Evolutionary conservation across 768 basidiomycete species (phyloP).

Genomic region (Suillus spraguei): DNA sequence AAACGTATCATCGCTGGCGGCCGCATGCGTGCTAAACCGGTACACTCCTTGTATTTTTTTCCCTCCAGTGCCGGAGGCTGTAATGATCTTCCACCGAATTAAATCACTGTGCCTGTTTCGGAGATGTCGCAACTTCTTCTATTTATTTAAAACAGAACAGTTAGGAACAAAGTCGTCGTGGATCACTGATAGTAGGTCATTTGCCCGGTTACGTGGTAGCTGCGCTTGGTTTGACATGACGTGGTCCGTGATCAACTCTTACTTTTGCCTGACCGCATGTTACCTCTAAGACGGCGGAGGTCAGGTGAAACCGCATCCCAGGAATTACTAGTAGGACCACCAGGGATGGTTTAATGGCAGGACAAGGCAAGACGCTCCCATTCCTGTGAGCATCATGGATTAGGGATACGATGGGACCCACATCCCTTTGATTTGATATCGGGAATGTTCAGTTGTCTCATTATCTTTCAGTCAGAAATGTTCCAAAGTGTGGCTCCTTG

Average conservation of each 20-base stretch:
- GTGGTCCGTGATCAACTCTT: neutral
- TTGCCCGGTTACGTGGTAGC: neutral
- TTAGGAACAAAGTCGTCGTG: neutral
- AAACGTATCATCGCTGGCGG: too few relatives aligned
- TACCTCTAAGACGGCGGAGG: neutral
- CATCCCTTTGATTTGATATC: neutral
- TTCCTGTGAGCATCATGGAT: neutral
- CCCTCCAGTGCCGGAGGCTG: neutral
- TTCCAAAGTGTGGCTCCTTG: neutral
- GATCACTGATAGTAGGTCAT: neutral
- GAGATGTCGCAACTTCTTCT: neutral
- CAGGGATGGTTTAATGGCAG: neutral
- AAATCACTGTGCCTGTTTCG: neutral
- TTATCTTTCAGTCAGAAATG: neutral
- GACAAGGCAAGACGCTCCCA: neutral
- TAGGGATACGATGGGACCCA: neutral
- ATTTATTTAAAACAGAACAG: neutral
- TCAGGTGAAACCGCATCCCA: neutral
- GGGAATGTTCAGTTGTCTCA: neutral
- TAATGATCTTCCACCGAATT: neutral
- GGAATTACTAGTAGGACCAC: neutral
- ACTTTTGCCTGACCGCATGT: neutral
- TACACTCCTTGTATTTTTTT: constrained; percentile 1
- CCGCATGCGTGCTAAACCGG: neutral
- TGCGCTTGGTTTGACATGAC: neutral